phyloP scores from a whole-genome alignment of 805 yeast species.

The Myxozyma sirexii region DNA sequence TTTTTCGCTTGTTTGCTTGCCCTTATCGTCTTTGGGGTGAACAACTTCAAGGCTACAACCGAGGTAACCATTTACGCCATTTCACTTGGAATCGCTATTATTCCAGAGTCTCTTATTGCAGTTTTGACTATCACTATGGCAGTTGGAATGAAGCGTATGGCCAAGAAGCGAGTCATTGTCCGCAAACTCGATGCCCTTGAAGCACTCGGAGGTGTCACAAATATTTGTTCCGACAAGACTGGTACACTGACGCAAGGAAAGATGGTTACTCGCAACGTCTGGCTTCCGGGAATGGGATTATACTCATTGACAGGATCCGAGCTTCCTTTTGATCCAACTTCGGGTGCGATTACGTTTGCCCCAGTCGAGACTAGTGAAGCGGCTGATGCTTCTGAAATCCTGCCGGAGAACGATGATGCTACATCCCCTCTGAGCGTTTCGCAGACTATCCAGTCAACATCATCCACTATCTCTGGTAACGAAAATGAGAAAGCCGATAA shows the following conservation, averaged over 20 bases:
- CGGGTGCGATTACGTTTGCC: conserved; percentile 50
- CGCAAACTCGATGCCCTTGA: conserved; percentile 77
- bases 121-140: conserved; percentile 87
- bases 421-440: neutral
- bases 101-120: conserved; percentile 77
- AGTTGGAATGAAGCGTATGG: conserved; percentile 74
- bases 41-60: conserved; percentile 68
- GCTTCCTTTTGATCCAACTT: conserved; percentile 66
- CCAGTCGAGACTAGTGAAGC: neutral
- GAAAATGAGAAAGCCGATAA: neutral
- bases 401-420: neutral
- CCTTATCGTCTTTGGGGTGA: conserved; percentile 83
- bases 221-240: conserved; percentile 80
- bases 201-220: conserved; percentile 76
- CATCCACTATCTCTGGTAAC: neutral
- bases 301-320: conserved; percentile 56
- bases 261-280: conserved; percentile 70
- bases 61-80: conserved; percentile 89
- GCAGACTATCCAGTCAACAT: neutral
- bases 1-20: conserved; percentile 83
- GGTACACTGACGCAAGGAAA: conserved; percentile 82
- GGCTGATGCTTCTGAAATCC: conserved; percentile 34
- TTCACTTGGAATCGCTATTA: conserved; percentile 81
- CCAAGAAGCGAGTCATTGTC: conserved; percentile 68
- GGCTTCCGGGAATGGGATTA: conserved; percentile 68